phyloP scores from a whole-genome alignment of 2,329 filamentous ascomycete species.

The Colletotrichum sp. region DNA sequence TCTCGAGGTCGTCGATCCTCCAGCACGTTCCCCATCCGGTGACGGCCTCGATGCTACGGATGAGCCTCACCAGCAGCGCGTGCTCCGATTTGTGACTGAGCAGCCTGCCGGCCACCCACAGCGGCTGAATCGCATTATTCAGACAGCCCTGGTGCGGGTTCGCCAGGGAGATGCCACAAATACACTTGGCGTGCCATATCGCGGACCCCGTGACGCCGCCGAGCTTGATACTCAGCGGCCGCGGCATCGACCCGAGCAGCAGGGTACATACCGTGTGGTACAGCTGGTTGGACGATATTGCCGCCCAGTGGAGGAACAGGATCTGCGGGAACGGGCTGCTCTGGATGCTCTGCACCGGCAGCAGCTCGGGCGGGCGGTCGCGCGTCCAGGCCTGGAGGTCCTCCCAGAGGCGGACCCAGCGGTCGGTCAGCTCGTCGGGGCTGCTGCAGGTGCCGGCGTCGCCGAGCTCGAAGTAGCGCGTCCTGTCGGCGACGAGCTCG shows the following conservation, averaged over 20 bases:
- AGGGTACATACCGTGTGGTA: slow-evolving; percentile 62
- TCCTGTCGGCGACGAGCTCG: slow-evolving; percentile 54
- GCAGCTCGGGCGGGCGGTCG: slow-evolving; percentile 50
- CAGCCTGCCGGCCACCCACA: slow-evolving; percentile 60
- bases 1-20: slow-evolving; percentile 57
- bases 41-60: slow-evolving; percentile 53
- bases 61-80: slow-evolving; percentile 43
- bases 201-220: slow-evolving; percentile 39
- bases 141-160: slow-evolving; percentile 61
- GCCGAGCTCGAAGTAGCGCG: slow-evolving; percentile 52
- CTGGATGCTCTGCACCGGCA: slow-evolving; percentile 48
- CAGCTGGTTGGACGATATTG: slow-evolving; percentile 62
- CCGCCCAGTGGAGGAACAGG: slow-evolving; percentile 57
- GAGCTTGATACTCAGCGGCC: slow-evolving; percentile 19
- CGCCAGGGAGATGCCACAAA: slow-evolving; percentile 61
- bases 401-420: slow-evolving; percentile 55
- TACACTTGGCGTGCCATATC: slow-evolving; percentile 60
- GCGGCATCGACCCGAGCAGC: slow-evolving; percentile 50
- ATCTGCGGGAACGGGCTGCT: slow-evolving; percentile 54
- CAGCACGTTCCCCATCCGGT: slow-evolving; percentile 60
- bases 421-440: slow-evolving; percentile 40
- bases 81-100: slow-evolving; percentile 56
- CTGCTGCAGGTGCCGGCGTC: slow-evolving; percentile 49
- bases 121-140: slow-evolving; percentile 63
- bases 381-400: slow-evolving; percentile 54